Evolutionary conservation across 352 stramenopile genomes (phyloP), one percentile per base, ranked within the genome.

Genomic region (Phytopythium litorale): DNA sequence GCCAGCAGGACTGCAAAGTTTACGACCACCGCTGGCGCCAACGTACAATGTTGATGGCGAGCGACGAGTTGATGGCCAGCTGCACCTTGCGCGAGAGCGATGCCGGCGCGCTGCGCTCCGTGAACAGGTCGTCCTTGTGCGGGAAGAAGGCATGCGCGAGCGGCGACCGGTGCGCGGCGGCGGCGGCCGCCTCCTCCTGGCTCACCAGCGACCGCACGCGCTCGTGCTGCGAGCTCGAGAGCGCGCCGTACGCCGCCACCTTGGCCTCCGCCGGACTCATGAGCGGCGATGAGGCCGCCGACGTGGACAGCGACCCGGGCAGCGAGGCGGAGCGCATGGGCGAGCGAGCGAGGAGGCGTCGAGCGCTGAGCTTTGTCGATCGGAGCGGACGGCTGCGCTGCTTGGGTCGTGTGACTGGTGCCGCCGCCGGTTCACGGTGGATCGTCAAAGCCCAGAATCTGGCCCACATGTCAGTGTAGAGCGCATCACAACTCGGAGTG

Each of bases 11-110:
- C 35, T 18, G 38, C 7, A 57, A 15, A 28, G 23, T 8, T 32
- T 32, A 7, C 28, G 28, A 32, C 28, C 28, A 32, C 28, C 28
- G 28, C 28, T 32, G 5, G 28, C 28, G 11, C 43, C 9, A 40
- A 88, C 78, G 57, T 48, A 92, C 72, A 62, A 94, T 73, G 60
- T 94, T 94, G 64, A 87, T 80, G 9, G 60, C 59, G 8, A 94
- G 68, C 25, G 85, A 94, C 46, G 60, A 70, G 56, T 84, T 79
- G 59, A 94, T 92, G 50, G 85, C 85, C 16, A 78, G 72, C 54
- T 90, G 74, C 63, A 92, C 81, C 54, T 59, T 45, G 49, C 79
- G 78, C 30, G 72, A 70, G 15, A 78, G 79, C 16, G 76, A 67
- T 0, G 70, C 58, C 49, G 66, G 67, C 56, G 64, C 64, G 61